These are phyloP conservation scores for Rhododendron vialii DNA, from an alignment of 148 eudicot species.

Conservation along the genomic window DNA sequence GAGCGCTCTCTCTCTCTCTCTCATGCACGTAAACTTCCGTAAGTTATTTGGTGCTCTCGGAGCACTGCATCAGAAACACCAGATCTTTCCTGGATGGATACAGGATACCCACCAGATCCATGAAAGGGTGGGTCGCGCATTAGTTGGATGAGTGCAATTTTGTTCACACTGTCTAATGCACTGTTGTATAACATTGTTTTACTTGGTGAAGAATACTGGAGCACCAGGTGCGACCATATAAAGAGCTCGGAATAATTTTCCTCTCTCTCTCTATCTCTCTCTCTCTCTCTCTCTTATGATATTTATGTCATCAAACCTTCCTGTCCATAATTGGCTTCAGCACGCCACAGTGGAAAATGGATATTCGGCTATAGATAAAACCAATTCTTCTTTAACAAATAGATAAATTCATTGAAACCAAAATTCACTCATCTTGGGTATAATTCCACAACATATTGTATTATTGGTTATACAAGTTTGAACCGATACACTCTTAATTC, in stretches of 20 bases:
- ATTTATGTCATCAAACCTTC: not conserved
- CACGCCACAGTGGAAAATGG: not conserved
- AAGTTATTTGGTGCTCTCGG: not conserved
- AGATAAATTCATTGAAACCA: not conserved
- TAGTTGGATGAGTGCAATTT: not conserved
- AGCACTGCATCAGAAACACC: not conserved
- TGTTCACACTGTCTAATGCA: not conserved
- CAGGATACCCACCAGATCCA: not conserved
- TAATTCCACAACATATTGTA: not conserved
- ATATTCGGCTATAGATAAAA: not conserved
- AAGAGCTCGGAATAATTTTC: not conserved
- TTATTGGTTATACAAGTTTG: not conserved
- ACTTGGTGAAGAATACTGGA: not conserved
- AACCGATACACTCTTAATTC: not conserved
- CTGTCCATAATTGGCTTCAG: not conserved
- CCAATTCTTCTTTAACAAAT: not conserved
- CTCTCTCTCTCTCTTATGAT: not conserved
- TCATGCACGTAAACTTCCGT: not conserved
- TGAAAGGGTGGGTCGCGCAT: not conserved
- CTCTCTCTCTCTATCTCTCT: not conserved
- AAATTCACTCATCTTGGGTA: not conserved
- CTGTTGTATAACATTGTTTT: not conserved
- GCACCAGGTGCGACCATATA: not conserved
- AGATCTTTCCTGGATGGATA: not conserved
- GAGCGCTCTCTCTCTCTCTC: conserved; percentile 1